Conservation (phyloP, 1,284 basidiomycete species). For the Phaffia rhodozyma region DNA sequence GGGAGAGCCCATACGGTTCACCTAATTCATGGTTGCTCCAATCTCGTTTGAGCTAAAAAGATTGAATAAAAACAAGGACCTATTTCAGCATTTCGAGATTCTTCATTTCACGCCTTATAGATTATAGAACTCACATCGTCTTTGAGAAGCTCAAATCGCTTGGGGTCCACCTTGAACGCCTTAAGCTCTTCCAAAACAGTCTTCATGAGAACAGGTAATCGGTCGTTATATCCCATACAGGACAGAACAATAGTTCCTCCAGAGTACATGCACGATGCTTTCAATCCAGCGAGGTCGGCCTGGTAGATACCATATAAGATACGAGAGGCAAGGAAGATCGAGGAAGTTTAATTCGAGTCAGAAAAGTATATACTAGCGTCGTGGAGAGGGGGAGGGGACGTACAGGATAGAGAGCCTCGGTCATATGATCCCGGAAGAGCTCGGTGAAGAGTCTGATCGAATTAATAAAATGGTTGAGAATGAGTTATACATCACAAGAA, state of each 20-base stretch:
- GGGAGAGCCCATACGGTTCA: conserved; percentile 69
- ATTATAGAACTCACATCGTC: conserved; percentile 51
- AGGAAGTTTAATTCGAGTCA: not conserved
- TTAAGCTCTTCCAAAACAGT: conserved; percentile 64
- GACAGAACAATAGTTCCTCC: conserved; percentile 58
- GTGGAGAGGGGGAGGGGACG: conserved; percentile 26
- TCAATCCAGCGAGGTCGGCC: conserved; percentile 32
- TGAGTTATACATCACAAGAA: not conserved
- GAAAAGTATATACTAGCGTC: conserved; percentile 58
- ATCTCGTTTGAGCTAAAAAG: conserved; percentile 48
- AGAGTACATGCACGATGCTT: conserved; percentile 38
- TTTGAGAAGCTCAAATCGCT: conserved; percentile 69
- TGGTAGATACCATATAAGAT: conserved; percentile 25
- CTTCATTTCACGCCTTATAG: conserved; percentile 2
- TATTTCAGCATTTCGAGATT: not conserved
- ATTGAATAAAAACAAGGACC: not conserved
- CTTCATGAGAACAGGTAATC: conserved; percentile 63
- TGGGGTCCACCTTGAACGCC: conserved; percentile 53
- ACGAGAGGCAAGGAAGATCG: not conserved
- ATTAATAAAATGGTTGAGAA: conserved; percentile 23
- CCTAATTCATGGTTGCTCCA: conserved; percentile 80
- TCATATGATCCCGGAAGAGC: conserved; percentile 75
- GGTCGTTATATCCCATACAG: conserved; percentile 84
- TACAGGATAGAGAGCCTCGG: conserved; percentile 64
- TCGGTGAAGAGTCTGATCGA: conserved; percentile 62